A percentile compares a stretch with the other conserved stretches of the same genome.
phyloP scores from a whole-genome alignment of 1,139 yeast genomes.

The Pichia sp. region DNA sequence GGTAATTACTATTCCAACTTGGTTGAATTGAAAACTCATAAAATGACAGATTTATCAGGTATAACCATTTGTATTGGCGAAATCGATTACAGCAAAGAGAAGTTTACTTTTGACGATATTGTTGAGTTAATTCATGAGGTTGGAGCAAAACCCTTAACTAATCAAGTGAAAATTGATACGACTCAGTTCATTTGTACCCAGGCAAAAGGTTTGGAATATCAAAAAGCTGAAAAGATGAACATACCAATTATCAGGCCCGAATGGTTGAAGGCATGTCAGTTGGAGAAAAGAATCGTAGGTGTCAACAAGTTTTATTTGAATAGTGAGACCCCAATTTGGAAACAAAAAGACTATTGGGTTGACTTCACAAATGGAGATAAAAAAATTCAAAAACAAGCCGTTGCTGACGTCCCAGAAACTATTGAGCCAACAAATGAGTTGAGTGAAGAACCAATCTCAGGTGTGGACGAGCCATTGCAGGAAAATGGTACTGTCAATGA shows the following conservation, averaged over 20 bases:
- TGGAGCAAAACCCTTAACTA: constrained; percentile 81
- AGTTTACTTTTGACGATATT: constrained; percentile 54
- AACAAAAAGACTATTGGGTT: constrained; percentile 26
- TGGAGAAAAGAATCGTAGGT: constrained; percentile 84
- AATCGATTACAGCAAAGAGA: constrained; percentile 45
- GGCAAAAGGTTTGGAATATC: constrained; percentile 40
- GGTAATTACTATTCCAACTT: constrained; percentile 69
- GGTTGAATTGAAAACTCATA: constrained; percentile 74
- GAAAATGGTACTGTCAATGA: background rate
- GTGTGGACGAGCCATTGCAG: background rate
- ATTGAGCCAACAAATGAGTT: background rate
- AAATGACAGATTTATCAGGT: constrained; percentile 93
- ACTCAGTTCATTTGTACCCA: constrained; percentile 85
- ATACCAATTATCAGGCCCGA: constrained; percentile 95
- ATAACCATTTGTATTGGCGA: constrained; percentile 89
- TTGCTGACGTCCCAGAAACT: background rate
- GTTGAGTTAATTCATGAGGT: constrained; percentile 54
- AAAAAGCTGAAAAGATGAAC: constrained; percentile 76
- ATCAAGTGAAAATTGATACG: constrained; percentile 74
- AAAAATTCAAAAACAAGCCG: background rate
- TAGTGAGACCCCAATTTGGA: constrained; percentile 29
- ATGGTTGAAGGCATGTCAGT: constrained; percentile 92
- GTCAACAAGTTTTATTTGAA: constrained; percentile 76
- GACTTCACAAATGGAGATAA: background rate
- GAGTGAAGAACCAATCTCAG: background rate